Base-by-base conservation (phyloP, 805 yeast genomes). In the Candida boleticola region DNA sequence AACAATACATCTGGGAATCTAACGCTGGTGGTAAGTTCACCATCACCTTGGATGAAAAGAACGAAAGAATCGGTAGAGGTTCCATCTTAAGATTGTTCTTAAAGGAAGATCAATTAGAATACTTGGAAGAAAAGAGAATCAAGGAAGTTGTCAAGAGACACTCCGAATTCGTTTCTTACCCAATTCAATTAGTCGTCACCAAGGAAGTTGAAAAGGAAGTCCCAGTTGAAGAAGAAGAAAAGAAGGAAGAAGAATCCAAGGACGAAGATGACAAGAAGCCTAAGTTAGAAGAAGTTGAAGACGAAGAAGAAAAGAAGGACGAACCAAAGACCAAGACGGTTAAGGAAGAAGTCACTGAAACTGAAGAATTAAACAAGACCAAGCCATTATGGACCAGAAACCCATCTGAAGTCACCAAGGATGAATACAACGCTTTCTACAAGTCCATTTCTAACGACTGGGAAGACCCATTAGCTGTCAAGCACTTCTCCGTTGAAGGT, bases 21-120 rank as follows among this genome's bases (percentile, higher is more conserved):
- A 90, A 93, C 62, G 99, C 99, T 53, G 99, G 99, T 72, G 99
- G 99, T 68, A 92, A 93, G 77, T 93, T 93, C 80, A 89, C 97
- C 60, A 88, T 93, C 62, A 81, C 97, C 49, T 77, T 86, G 59
- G 99, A 93, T 64, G 92, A 84, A 66, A 68, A 76, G 52, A 85
- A 86, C 69, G 96, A 87, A 79, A 83, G 73, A 65, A 76, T 93
- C 55, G 79, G 87, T 56, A 90, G 99, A 78, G 99, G 99, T 88
- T 76, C 98, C 56, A 70, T 90, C 55, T 79, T 93, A 63, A 87
- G 98, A 77, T 79, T 93, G 69, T 90, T 89, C 85, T 76, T 93
- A 77, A 93, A 93, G 81, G 99, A 95, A 58, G 99, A 93, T 70
- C 99, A 93, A 80, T 80, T 88, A 61, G 99, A 93, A 75, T 93